Base-by-base conservation (phyloP, 2,329 filamentous ascomycete genomes). In the Fusarium sp. region DNA sequence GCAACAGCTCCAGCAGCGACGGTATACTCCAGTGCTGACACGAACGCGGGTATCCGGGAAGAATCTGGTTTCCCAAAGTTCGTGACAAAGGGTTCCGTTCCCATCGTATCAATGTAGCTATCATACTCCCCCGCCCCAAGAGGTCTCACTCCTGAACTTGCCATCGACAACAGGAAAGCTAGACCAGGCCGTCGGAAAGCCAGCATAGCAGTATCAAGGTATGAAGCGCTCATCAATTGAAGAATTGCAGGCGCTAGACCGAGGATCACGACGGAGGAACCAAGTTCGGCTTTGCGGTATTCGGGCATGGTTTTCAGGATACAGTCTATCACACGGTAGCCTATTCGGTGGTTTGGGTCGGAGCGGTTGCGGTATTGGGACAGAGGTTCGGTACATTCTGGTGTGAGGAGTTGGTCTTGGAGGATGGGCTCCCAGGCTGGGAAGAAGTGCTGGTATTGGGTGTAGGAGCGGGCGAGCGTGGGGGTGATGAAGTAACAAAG, bases 251-350 rank as follows among this genome's bases (percentile, higher is more conserved):
- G 75, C 0, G 68, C 49, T 6, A 73, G 62, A 9, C 72, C 75
- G 2, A 76, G 64, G 6, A 74, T 62, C 8, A 76, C 72, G 29
- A 63, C 67, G 9, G 64, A 62, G 10, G 72, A 62, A 6, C 62
- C 65, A 3, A 76, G 54, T 20, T 76, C 75, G 3, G 74, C 64
- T 45, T 76, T 76, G 45, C 71, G 65, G 22, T 57, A 75, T 12
- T 75, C 73, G 11, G 64, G 63, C 57, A 71, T 67, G 2, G 65
- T 57, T 1, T 29, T 22, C 16, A 75, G 57, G 25, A 75, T 66
- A n/a, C 70, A 74, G 25, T 51, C 58, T 29, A 75, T 69, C 3
- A 75, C 61, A 1, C 2, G 3, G 24, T 69, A 69, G 12, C 61
- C 70, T 9, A 30, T 4, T 18, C 58, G 60, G 5, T n/a, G 46